A percentile compares a stretch with the other conserved stretches of the same genome.
Conservation (phyloP, 2,329 filamentous ascomycete genomes). For the Trichophaea hybrida region DNA sequence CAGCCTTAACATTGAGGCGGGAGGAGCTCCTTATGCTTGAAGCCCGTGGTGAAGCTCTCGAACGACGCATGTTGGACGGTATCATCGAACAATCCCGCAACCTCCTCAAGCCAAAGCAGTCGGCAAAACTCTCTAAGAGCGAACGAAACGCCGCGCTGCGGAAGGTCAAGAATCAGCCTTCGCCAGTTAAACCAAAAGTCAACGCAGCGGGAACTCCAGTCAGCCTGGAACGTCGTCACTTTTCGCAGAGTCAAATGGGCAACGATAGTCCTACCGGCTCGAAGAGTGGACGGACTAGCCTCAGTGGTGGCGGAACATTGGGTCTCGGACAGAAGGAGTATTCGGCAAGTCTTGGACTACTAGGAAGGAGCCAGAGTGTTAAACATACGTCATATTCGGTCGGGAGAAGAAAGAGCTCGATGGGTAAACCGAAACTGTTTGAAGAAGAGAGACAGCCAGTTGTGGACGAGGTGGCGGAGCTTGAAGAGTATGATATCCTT, state of each 20-base stretch:
- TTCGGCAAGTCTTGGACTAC: conserved; percentile 34
- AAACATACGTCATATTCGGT: conserved; percentile 39
- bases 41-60: conserved; percentile 68
- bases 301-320: conserved; percentile 25
- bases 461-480: conserved; percentile 49
- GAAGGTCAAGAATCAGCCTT: conserved; percentile 26
- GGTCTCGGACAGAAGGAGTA: conserved; percentile 30
- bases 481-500: conserved; percentile 30
- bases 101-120: conserved; percentile 51
- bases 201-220: conserved; percentile 34
- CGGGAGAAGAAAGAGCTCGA: background rate
- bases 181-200: conserved; percentile 16
- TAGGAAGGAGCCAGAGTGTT: conserved; percentile 67
- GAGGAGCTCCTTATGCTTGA: conserved; percentile 92
- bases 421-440: conserved; percentile 34
- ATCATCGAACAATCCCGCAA: conserved; percentile 92
- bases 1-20: conserved; percentile 70
- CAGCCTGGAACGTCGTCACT: conserved; percentile 56
- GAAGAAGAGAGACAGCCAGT: conserved; percentile 45
- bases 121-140: conserved; percentile 29
- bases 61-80: conserved; percentile 84
- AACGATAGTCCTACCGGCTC: conserved; percentile 48
- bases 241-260: conserved; percentile 80
- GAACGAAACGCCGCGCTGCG: conserved; percentile 21
- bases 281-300: conserved; percentile 29